Base-by-base conservation (phyloP, 345 rosid genomes). In the Dipteronia dyeriana region DNA sequence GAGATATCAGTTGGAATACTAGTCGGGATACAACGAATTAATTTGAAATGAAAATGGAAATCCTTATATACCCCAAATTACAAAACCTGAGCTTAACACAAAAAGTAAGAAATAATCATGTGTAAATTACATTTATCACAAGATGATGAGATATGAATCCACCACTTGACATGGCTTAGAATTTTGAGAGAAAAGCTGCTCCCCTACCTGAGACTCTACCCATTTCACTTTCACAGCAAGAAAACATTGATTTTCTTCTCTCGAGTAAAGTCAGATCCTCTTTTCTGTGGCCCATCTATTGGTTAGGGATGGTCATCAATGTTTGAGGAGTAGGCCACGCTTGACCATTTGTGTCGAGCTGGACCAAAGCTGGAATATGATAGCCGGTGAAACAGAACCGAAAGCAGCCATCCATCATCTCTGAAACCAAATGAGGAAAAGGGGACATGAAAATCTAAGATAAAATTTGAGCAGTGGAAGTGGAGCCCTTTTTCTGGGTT, bases 251-350 rank as follows among this genome's bases (percentile, higher is more conserved):
- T 72, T n/a, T 25, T 63, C 47, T 16, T 9, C 1, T n/a, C n/a
- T 34, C 4, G 38, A 34, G 38, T 34, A 34, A 34, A 34, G 38
- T 34, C 6, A 34, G 2, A 26, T 29, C 25, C 60, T 7, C n/a
- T 9, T 23, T 49, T 13, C 7, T 7, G 12, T 17, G 0, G 66
- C 20, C 20, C 12, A 34, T 34, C 45, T 56, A 3, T 19, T 19
- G 59, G 29, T 29, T 59, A 1, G 5, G 41, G 29, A 1, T 10
- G 41, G 29, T 31, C 70, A 29, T 64, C 62, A 74, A 26, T 26
- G 53, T 49, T 19, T 49, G 38, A 34, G 38, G 38, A 31, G 47
- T 31, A 49, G 62, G 68, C 47, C 77, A 63, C 49, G n/a, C 69
- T 11, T 3, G 20, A 66, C 5, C 9, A 74, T 7, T 11, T 7